Evolutionary conservation across 331 rosid genomes (phyloP), one percentile per base, ranked within the genome.

Genomic region (Malus hybrid): DNA sequence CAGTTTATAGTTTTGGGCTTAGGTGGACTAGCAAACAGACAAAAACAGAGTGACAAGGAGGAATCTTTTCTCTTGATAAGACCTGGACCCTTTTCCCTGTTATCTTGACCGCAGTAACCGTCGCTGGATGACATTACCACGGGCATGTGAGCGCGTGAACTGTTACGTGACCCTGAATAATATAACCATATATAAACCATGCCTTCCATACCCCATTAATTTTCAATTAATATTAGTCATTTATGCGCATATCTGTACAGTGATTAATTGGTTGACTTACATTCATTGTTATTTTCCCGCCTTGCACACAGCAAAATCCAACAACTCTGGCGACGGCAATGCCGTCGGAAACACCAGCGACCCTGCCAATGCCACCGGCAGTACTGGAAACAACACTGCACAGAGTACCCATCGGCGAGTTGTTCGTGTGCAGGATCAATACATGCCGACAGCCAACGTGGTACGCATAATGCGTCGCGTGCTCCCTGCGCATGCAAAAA

Each of bases 371-470:
- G 69, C 19, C 34, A 7, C 60, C 13, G 28, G 29, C 31, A 46
- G 27, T 18, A 16, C 12, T 13, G 12, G 5, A 65, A 16, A 6
- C 20, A 28, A 63, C 24, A 13, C 39, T 29, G 22, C n/a, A 14
- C 36, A 62, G 36, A 14, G 14, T 18, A n/a, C 6, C 66, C 36
- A 16, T 24, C 67, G 24, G 18, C 59, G 33, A 66, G 2, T 69
- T 16, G 28, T 81, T 1, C 78, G 85, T 6, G 88, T 82, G 9
- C 90, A 87, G 28, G 87, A 87, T 60, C 90, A 80, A 14, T 78
- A 71, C 88, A 79, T 88, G 86, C 89, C 92, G 0, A 76, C 85
- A 0, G 81, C 90, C 1, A 81, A 72, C 50, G 82, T 90, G 60
- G 54, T 73, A 5, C 76, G 88, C 42, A 68, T 90, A 36, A 86